A percentile compares a stretch with the other conserved stretches of the same genome.
Evolutionary conservation across 805 yeast genomes (phyloP).

Genomic region (Kazachstania africana): DNA sequence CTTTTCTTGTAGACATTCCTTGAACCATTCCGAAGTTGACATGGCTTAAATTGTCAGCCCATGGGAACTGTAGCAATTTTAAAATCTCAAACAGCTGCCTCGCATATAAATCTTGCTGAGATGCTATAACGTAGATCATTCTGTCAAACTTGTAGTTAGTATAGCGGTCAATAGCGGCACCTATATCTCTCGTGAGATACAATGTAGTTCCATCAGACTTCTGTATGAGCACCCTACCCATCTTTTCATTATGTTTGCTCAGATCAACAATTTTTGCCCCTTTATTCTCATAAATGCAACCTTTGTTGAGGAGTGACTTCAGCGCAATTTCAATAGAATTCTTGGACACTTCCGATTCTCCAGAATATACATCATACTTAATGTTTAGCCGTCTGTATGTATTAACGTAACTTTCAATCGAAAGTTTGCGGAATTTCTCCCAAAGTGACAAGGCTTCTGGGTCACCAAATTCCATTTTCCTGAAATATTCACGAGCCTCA

Average conservation of each 20-base stretch:
- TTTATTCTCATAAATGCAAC: slow-evolving; percentile 68
- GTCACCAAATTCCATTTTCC: slow-evolving; percentile 87
- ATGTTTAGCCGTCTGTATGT: slow-evolving; percentile 91
- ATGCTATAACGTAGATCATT: slow-evolving; percentile 90
- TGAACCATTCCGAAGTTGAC: slow-evolving; percentile 93
- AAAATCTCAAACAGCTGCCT: slow-evolving; percentile 90
- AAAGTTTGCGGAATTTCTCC: slow-evolving; percentile 77
- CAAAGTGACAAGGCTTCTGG: slow-evolving; percentile 66
- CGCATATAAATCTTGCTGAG: slow-evolving; percentile 88
- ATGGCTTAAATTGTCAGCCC: slow-evolving; percentile 73
- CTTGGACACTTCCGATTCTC: slow-evolving; percentile 86
- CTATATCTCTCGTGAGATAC: slow-evolving; percentile 89
- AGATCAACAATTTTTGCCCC: slow-evolving; percentile 87
- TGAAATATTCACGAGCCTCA: slow-evolving; percentile 77
- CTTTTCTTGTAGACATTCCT: slow-evolving; percentile 96
- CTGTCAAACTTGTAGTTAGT: slow-evolving; percentile 78
- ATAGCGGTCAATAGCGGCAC: slow-evolving; percentile 88
- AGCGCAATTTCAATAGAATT: slow-evolving; percentile 58
- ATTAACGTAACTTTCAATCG: slow-evolving; percentile 71
- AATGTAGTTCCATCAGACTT: slow-evolving; percentile 92
- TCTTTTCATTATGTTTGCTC: slow-evolving; percentile 72
- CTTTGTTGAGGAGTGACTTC: slow-evolving; percentile 49
- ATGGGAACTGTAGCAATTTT: slow-evolving; percentile 76
- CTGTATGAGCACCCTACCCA: slow-evolving; percentile 85
- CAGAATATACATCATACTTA: slow-evolving; percentile 76